Percentiles rank a stretch among this genome's conserved stretches.
These are phyloP conservation scores for Mycena venus DNA, from an alignment of 768 basidiomycete genomes.

Conservation along the genomic window DNA sequence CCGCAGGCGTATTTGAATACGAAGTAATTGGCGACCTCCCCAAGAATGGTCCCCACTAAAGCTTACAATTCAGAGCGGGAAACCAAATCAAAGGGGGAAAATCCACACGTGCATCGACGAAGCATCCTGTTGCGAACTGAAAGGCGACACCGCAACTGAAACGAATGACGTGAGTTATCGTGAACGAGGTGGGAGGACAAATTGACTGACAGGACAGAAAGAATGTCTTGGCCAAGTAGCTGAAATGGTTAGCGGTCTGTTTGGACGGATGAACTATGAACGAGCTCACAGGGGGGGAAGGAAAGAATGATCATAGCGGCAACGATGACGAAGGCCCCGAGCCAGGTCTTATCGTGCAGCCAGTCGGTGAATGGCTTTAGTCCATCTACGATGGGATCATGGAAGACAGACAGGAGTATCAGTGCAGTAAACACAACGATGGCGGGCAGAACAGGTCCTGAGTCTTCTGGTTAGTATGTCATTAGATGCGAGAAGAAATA, in stretches of 20 bases:
- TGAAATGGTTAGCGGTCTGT: conserved; percentile 39
- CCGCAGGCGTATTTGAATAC: conserved; percentile 87
- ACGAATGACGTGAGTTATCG: too few relatives aligned
- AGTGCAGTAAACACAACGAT: conserved; percentile 49
- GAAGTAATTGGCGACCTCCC: conserved; percentile 89
- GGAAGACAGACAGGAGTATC: conserved; percentile 56
- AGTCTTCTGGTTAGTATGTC: not conserved
- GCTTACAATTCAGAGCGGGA: conserved; percentile 57
- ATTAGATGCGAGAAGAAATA: not conserved
- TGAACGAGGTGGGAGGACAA: too few relatives aligned
- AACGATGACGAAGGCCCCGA: not conserved
- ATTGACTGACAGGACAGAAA: too few relatives aligned
- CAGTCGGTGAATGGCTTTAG: conserved; percentile 62
- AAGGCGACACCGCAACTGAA: conserved; percentile 90
- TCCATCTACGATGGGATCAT: conserved; percentile 63
- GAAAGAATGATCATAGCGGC: conserved; percentile 9
- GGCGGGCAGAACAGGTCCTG: conserved; percentile 42
- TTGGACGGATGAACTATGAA: not conserved
- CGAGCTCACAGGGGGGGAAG: conserved; percentile 18
- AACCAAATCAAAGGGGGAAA: conserved; percentile 76
- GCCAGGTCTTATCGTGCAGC: conserved; percentile 46
- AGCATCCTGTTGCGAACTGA: not conserved
- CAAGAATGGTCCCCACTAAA: conserved; percentile 81
- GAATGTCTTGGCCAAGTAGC: conserved; percentile 95
- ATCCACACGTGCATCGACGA: conserved; percentile 49